A percentile compares a stretch with the other conserved stretches of the same genome.
phyloP scores from a whole-genome alignment of 2,329 filamentous ascomycete species.

The Fusarium beomiforme region DNA sequence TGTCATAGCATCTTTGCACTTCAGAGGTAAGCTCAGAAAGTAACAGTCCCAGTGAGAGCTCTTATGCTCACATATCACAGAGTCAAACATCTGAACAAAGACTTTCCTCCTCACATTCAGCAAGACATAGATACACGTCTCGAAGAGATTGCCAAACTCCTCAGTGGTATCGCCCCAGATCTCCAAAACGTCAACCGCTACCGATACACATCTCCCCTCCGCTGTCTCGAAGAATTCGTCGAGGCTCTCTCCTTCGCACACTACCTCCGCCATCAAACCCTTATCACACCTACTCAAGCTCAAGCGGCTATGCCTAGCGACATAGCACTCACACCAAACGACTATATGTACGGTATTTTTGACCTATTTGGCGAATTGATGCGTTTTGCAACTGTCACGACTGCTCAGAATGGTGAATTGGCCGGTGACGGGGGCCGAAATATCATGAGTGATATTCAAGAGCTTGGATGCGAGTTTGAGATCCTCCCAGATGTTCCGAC shows the following conservation, averaged over 20 bases:
- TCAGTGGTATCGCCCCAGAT: constrained; percentile 75
- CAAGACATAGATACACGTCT: constrained; percentile 77
- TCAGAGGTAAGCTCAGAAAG: constrained; percentile 48
- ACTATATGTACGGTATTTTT: constrained; percentile 91
- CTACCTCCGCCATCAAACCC: constrained; percentile 80
- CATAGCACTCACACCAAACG: constrained; percentile 77
- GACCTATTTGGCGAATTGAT: constrained; percentile 97
- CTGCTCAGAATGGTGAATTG: constrained; percentile 75
- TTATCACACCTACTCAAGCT: constrained; percentile 76
- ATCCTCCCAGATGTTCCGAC: constrained; percentile 69
- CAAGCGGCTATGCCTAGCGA: constrained; percentile 58
- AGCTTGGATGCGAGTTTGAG: constrained; percentile 80
- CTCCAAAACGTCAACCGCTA: constrained; percentile 81
- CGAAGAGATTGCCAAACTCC: constrained; percentile 75
- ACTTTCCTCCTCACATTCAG: constrained; percentile 74
- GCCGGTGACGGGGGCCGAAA: constrained; percentile 58
- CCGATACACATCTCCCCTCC: constrained; percentile 83
- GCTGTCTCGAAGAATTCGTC: constrained; percentile 92
- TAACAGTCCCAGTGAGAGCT: not conserved
- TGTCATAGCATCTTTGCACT: constrained; percentile 50
- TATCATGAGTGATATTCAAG: constrained; percentile 83
- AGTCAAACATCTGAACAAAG: constrained; percentile 69
- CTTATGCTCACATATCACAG: constrained; percentile 54
- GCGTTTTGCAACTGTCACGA: constrained; percentile 90
- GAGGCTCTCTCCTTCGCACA: constrained; percentile 90